Conservation (phyloP, 257 asterid genomes). For the Scutellaria minor region DNA sequence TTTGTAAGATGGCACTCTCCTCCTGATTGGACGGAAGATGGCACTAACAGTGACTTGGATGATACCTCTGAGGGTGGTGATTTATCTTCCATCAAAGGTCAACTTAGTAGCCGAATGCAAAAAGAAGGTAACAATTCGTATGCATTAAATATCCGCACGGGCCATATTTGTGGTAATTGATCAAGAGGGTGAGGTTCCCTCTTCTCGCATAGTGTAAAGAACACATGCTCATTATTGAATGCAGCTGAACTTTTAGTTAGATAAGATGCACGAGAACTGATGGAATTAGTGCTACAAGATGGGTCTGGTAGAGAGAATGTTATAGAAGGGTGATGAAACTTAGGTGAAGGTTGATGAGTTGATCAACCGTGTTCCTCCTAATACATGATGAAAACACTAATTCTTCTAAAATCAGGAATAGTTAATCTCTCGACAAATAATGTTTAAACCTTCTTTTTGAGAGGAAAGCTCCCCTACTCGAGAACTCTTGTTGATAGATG, state of each 20-base stretch:
- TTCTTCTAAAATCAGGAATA: slow-evolving; percentile 18
- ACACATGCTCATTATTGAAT: background rate
- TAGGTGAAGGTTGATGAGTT: slow-evolving; percentile 1
- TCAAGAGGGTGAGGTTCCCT: slow-evolving; percentile 7
- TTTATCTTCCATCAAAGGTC: slow-evolving; percentile 66
- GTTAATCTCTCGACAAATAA: background rate
- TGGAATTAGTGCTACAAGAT: slow-evolving; percentile 2
- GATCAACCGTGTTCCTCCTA: slow-evolving; percentile 16
- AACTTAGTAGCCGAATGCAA: slow-evolving; percentile 95
- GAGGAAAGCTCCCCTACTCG: slow-evolving; percentile 6
- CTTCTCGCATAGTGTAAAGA: slow-evolving; percentile 1
- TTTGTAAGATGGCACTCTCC: slow-evolving; percentile 99
- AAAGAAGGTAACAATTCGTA: slow-evolving; percentile 74
- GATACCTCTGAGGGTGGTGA: slow-evolving; percentile 62
- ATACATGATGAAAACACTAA: slow-evolving; percentile 1
- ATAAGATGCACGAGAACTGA: background rate
- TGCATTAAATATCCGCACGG: background rate
- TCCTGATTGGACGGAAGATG: slow-evolving; percentile 95
- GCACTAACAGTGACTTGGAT: slow-evolving; percentile 46
- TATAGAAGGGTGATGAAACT: background rate
- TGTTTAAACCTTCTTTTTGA: background rate
- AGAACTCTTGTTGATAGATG: slow-evolving; percentile 15
- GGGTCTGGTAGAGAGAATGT: slow-evolving; percentile 4
- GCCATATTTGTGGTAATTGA: slow-evolving; percentile 8
- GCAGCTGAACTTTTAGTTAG: background rate